Conservation (phyloP, 441 rosid genomes). For the Eruca vesicaria region DNA sequence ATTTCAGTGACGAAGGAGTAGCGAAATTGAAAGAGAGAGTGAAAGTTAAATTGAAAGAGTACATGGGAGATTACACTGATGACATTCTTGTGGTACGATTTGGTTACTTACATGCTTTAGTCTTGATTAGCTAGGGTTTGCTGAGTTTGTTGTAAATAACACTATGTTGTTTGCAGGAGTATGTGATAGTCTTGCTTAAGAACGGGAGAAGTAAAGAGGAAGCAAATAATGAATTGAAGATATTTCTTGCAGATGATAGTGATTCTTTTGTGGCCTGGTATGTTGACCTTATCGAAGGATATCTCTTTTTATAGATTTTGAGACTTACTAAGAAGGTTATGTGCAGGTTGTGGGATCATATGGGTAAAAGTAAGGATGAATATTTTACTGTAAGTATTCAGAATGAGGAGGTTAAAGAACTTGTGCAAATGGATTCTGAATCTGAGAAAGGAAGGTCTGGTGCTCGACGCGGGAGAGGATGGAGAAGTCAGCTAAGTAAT, state of each 20-base stretch:
- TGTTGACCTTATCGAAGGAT: not conserved
- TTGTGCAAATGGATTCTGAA: slow-evolving; percentile 41
- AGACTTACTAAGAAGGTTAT: slow-evolving; percentile 7
- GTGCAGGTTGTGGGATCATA: slow-evolving; percentile 96
- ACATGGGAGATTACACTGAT: slow-evolving; percentile 95
- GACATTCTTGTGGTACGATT: slow-evolving; percentile 93
- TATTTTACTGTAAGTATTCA: slow-evolving; percentile 50
- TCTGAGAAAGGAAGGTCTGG: slow-evolving; percentile 45
- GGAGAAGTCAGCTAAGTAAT: slow-evolving; percentile 61
- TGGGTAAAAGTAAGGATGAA: slow-evolving; percentile 55
- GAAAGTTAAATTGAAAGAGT: slow-evolving; percentile 81
- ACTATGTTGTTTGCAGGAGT: slow-evolving; percentile 62
- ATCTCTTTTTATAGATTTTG: not conserved
- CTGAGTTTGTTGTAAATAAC: not conserved
- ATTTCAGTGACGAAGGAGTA: slow-evolving; percentile 70
- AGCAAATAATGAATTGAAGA: slow-evolving; percentile 81
- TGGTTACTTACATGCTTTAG: not conserved
- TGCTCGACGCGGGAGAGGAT: slow-evolving; percentile 58
- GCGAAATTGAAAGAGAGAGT: slow-evolving; percentile 66
- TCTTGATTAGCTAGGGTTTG: not conserved
- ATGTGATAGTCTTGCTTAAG: slow-evolving; percentile 85
- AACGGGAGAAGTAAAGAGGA: slow-evolving; percentile 90
- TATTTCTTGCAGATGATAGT: slow-evolving; percentile 95
- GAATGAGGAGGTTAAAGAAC: slow-evolving; percentile 30
- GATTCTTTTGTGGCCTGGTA: slow-evolving; percentile 87